Evolutionary conservation across 495 filamentous ascomycete species (phyloP).

Genomic region (Xylaria grammica): DNA sequence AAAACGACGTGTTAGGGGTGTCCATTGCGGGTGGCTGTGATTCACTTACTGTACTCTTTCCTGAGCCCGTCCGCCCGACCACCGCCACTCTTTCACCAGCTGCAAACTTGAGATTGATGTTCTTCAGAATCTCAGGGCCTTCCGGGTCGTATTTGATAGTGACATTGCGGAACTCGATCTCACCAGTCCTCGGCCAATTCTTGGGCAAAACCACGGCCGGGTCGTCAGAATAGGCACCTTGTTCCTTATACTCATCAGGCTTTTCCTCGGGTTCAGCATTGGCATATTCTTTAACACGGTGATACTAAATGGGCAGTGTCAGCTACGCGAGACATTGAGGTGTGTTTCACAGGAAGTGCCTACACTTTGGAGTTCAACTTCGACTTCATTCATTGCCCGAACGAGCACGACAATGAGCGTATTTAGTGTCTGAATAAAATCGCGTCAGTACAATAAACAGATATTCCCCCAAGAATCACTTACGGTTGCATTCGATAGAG

Average conservation of each 20-base stretch:
- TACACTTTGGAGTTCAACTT: constrained; percentile 55
- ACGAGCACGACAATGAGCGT: constrained; percentile 51
- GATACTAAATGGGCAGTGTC: constrained; percentile 32
- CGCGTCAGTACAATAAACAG: not conserved
- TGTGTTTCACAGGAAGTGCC: constrained; percentile 11
- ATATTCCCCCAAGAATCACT: not conserved
- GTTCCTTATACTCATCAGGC: constrained; percentile 29
- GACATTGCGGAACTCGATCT: constrained; percentile 55
- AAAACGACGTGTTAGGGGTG: constrained; percentile 23
- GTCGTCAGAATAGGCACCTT: constrained; percentile 33
- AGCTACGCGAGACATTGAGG: not conserved
- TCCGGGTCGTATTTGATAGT: constrained; percentile 54
- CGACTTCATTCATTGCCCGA: constrained; percentile 53
- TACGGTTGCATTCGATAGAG: constrained; percentile 53
- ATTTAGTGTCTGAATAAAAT: constrained; percentile 42
- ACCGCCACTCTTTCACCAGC: constrained; percentile 61
- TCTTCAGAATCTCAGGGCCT: constrained; percentile 55
- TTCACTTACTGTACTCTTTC: constrained; percentile 58
- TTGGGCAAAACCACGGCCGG: constrained; percentile 37
- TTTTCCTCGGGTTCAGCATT: constrained; percentile 52
- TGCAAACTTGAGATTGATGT: constrained; percentile 54
- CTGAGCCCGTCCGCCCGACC: constrained; percentile 63
- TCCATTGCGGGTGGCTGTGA: not conserved
- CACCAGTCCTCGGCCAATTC: constrained; percentile 54
- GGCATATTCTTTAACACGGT: constrained; percentile 55